Percentiles rank a stretch among this genome's conserved stretches.
Conservation (phyloP, 169 alveolate genomes). For the Cryptosporidium viatorum region DNA sequence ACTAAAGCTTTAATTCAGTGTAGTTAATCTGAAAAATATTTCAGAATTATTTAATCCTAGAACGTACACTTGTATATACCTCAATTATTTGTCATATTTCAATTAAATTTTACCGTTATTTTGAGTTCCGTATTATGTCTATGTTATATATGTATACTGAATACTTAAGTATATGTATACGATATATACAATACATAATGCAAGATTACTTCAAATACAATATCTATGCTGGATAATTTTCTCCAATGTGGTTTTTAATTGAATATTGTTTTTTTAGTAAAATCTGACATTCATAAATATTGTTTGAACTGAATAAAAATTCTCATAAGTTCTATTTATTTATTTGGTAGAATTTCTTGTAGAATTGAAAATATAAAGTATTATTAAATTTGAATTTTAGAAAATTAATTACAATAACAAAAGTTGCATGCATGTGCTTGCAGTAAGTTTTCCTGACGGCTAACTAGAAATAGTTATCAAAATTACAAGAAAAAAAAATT, state of each 20-base stretch:
- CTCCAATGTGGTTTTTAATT: not conserved
- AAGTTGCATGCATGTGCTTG: not conserved
- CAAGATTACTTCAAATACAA: not conserved
- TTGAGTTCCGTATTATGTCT: slow-evolving; percentile 14
- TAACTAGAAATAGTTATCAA: not conserved
- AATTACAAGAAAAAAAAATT: too few species aligned
- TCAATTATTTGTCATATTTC: not conserved
- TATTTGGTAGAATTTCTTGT: too few species aligned
- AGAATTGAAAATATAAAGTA: too few species aligned
- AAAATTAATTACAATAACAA: too few species aligned
- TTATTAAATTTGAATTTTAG: too few species aligned
- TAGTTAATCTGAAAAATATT: not conserved
- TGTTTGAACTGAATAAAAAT: too few species aligned
- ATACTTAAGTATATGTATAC: not conserved
- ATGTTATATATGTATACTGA: not conserved
- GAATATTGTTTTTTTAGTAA: too few species aligned
- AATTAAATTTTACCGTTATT: not conserved
- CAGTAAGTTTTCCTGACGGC: too few species aligned
- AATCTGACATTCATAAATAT: too few species aligned
- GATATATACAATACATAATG: not conserved
- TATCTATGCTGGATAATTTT: not conserved
- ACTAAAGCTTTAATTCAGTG: not conserved
- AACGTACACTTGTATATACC: not conserved
- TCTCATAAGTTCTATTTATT: too few species aligned
- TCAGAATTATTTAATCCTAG: not conserved